Conservation (phyloP, 108 stramenopile species). For the Cyclotella sp. region DNA sequence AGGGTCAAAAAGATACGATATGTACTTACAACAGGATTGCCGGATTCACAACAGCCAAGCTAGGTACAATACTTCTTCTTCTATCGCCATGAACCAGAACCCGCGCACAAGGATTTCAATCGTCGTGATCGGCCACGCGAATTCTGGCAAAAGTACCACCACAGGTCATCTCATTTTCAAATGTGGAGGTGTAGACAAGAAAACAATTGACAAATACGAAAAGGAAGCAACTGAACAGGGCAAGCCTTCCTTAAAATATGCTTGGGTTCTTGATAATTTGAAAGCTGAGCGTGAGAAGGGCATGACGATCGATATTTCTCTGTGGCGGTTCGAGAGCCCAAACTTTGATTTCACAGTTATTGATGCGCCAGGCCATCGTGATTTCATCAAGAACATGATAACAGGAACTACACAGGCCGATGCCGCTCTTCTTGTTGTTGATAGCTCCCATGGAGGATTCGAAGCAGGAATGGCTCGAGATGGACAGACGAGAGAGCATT, state of each 20-base stretch:
- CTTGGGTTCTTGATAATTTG: slow-evolving; percentile 98
- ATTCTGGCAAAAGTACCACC: slow-evolving; percentile 94
- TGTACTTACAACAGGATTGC: too few species aligned
- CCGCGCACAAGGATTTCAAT: slow-evolving; percentile 60
- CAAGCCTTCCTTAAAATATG: slow-evolving; percentile 73
- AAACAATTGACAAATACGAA: slow-evolving; percentile 92
- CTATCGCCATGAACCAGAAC: neutral
- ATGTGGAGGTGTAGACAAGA: slow-evolving; percentile 85
- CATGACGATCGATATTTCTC: slow-evolving; percentile 99
- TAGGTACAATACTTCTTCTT: too few species aligned
- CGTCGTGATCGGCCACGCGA: slow-evolving; percentile 88
- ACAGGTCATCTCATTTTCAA: slow-evolving; percentile 92
- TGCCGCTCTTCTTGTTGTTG: slow-evolving; percentile 93
- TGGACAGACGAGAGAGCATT: slow-evolving; percentile 97
- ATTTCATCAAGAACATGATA: slow-evolving; percentile 97
- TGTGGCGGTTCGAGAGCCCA: slow-evolving; percentile 91
- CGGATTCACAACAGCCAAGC: too few species aligned
- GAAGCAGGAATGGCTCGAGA: slow-evolving; percentile 92
- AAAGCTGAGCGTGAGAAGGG: slow-evolving; percentile 98
- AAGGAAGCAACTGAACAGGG: slow-evolving; percentile 91
- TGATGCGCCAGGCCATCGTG: slow-evolving; percentile 97
- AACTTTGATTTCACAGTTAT: slow-evolving; percentile 94
- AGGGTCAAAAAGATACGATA: too few species aligned
- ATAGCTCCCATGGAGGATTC: slow-evolving; percentile 90
- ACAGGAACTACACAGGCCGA: slow-evolving; percentile 98